phyloP scores from a whole-genome alignment of 2,329 filamentous ascomycete species.

The Fusarium sp. region DNA sequence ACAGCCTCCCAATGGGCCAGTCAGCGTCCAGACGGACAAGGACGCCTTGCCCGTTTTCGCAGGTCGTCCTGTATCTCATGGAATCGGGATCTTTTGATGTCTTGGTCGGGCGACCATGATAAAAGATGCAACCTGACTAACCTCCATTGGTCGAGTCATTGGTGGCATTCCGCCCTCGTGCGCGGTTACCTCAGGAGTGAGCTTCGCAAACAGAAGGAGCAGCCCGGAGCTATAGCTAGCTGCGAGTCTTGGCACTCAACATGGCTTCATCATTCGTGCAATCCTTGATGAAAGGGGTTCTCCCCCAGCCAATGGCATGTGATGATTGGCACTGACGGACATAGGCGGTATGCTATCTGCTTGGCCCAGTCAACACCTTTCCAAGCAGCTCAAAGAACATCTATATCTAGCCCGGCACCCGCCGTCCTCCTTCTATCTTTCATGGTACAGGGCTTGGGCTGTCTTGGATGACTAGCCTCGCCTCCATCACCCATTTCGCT shows the following conservation, averaged over 20 bases:
- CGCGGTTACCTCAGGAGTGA: constrained; percentile 28
- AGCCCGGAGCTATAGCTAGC: constrained; percentile 17
- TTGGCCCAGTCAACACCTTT: background rate
- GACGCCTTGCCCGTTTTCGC: constrained; percentile 43
- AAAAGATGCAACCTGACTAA: constrained; percentile 5
- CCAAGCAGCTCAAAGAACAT: background rate
- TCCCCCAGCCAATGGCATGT: constrained; percentile 4
- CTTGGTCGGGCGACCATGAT: constrained; percentile 4
- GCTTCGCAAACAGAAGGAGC: constrained; percentile 1
- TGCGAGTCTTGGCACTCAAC: background rate
- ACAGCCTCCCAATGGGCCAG: constrained; percentile 35
- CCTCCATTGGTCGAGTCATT: constrained; percentile 16
- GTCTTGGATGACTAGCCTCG: background rate
- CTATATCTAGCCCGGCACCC: background rate
- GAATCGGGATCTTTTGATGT: constrained; percentile 23
- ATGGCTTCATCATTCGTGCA: constrained; percentile 21
- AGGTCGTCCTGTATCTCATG: constrained; percentile 36
- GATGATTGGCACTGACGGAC: constrained; percentile 1
- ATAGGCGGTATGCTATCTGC: background rate
- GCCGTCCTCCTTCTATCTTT: background rate
- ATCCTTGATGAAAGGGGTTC: constrained; percentile 6
- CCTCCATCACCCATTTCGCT: background rate
- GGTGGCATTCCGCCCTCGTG: constrained; percentile 18
- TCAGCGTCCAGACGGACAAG: constrained; percentile 13
- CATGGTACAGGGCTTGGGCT: background rate